Evolutionary conservation across 306 rosid species (phyloP).

Genomic region (Sicyos baderoa): DNA sequence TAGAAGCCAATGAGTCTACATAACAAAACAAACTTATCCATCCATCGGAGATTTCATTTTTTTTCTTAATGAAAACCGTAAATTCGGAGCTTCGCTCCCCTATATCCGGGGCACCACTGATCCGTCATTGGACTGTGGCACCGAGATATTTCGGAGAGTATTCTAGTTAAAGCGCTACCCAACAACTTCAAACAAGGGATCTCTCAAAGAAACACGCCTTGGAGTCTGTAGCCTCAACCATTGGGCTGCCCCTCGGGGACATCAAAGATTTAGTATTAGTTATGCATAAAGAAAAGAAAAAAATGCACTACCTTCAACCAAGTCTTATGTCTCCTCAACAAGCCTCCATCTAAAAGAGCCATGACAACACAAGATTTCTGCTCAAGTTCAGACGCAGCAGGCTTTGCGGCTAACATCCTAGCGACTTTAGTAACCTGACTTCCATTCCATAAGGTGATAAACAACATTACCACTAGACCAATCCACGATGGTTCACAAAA

Average conservation of each 20-base stretch:
- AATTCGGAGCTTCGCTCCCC: too few relatives aligned
- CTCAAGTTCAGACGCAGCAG: conserved; percentile 35
- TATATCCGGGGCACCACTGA: too few relatives aligned
- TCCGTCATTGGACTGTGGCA: too few relatives aligned
- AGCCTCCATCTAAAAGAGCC: conserved; percentile 96
- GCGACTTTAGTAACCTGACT: conserved; percentile 82
- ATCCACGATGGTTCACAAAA: too few relatives aligned
- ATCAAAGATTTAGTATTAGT: not conserved
- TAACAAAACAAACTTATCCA: conserved; percentile 1
- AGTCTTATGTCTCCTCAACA: conserved; percentile 76
- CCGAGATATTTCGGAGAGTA: too few relatives aligned
- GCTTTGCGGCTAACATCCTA: conserved; percentile 47
- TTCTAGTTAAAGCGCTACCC: too few relatives aligned
- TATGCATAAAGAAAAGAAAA: conserved; percentile 1
- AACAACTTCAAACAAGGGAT: too few relatives aligned
- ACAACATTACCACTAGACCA: not conserved
- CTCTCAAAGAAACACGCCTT: too few relatives aligned
- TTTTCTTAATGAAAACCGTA: too few relatives aligned
- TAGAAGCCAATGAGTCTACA: not conserved
- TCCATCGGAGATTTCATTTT: too few relatives aligned
- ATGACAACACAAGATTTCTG: conserved; percentile 59
- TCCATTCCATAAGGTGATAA: not conserved
- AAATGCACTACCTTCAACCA: conserved; percentile 61
- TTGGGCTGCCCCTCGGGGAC: too few relatives aligned
- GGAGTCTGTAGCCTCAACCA: too few relatives aligned